Evolutionary conservation across 257 asterid genomes (phyloP), one percentile per base, ranked within the genome.

Genomic region (Gentiana dahurica): DNA sequence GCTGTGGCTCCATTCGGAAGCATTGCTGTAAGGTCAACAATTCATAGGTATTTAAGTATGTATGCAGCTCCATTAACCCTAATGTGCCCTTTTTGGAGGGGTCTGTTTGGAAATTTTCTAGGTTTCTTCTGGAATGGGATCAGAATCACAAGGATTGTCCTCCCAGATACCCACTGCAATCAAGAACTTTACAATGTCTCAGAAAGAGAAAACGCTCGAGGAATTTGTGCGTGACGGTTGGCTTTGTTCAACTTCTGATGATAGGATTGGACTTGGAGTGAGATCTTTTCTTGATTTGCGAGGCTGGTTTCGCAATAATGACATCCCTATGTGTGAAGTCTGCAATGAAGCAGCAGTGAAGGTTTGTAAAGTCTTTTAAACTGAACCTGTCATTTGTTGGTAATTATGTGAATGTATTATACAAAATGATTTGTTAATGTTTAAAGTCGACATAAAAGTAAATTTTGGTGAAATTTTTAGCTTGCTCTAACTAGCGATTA

Each of bases 271-370:
- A 59, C 77, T 91, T 47, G 95, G 97, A 50, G 74, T 83, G 37
- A 79, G 95, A 81, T 85, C 98, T 51, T 87, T 91, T 69, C 81
- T 91, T 56, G 98, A 91, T 72, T 87, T 87, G 37, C 87, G 96
- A 64, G 81, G 95, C 62, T 91, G 95, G 96, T 91, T 91, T 57
- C 82, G 79, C 36, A 72, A 65, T 51, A 91, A 79, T 33, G 96
- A 87, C 52, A 84, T 87, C 64, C 83, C 98, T 57, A 61, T 82
- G 15, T 91, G 98, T 65, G 88, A 79, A 58, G 84, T 87, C 62
- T 91, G 97, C 86, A 91, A 91, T 43, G 98, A 91, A 79, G 90
- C 94, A 63, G 95, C 95, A 12, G 78, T 87, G 41, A 91, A 85
- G 98, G 98, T 91, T 15, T 55, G 71, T 67, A 12, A 46, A 44